These are phyloP conservation scores for Rhododendron simsii DNA, from an alignment of 148 eudicot species.

Conservation along the genomic window DNA sequence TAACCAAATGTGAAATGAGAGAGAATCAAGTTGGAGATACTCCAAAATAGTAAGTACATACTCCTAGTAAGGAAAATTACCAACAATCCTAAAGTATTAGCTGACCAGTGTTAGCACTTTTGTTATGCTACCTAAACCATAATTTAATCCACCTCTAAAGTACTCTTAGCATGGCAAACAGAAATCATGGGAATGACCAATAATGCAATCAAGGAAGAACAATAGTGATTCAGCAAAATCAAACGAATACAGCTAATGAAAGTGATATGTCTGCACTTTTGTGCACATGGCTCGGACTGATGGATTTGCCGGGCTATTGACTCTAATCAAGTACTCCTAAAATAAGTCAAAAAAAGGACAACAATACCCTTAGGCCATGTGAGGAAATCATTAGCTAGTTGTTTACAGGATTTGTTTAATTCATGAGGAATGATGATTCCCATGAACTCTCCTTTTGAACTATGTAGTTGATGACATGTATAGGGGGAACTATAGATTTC, in stretches of 20 bases:
- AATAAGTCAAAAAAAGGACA: too few species aligned
- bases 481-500: neutral
- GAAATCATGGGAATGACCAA: neutral
- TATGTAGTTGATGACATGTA: neutral
- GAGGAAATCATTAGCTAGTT: neutral
- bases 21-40: neutral
- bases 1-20: neutral
- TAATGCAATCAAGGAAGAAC: neutral
- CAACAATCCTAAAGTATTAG: neutral
- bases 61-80: neutral
- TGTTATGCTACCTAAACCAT: neutral
- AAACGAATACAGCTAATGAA: neutral
- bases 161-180: neutral
- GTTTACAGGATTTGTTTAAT: neutral
- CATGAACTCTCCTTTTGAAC: neutral
- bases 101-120: neutral
- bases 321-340: too few species aligned
- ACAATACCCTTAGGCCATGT: neutral
- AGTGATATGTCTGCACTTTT: neutral
- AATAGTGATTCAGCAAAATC: neutral
- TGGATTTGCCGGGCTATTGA: too few species aligned
- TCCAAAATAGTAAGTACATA: too few species aligned
- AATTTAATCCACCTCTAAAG: neutral
- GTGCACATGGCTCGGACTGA: slow-evolving; percentile 5
- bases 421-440: neutral